phyloP scores from a whole-genome alignment of 2,329 filamentous ascomycete genomes.

The Aspergillus sergii region DNA sequence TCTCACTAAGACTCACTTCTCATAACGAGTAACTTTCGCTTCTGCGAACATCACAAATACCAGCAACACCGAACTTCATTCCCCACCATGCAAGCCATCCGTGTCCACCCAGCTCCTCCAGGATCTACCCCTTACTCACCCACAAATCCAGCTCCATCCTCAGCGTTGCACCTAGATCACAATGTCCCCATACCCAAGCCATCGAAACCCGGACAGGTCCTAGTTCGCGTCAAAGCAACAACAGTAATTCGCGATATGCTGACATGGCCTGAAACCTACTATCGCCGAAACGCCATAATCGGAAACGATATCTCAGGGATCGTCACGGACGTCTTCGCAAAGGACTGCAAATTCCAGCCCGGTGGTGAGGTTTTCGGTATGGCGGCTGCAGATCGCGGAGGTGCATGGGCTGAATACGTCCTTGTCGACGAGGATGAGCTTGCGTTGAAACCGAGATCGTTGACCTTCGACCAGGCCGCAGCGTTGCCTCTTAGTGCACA shows the following conservation, averaged over 20 bases:
- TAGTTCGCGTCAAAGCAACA: slow-evolving; percentile 18
- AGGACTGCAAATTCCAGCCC: slow-evolving; percentile 16
- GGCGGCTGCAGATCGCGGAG: slow-evolving; percentile 20
- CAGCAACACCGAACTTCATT: not conserved
- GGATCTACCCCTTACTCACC: slow-evolving; percentile 8
- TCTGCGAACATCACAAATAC: not conserved
- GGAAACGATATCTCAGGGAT: slow-evolving; percentile 28
- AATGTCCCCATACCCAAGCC: slow-evolving; percentile 14
- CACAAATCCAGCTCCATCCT: slow-evolving; percentile 14
- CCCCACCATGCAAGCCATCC: slow-evolving; percentile 14
- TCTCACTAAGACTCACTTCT: too few relatives aligned
- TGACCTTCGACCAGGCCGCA: slow-evolving; percentile 28
- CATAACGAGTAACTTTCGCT: too few relatives aligned
- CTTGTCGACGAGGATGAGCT: slow-evolving; percentile 26
- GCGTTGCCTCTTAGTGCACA: slow-evolving; percentile 31
- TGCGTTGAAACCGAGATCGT: slow-evolving; percentile 22
- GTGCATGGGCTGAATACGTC: slow-evolving; percentile 32
- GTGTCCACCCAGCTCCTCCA: slow-evolving; percentile 4
- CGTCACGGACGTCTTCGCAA: slow-evolving; percentile 16
- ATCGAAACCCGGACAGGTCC: not conserved
- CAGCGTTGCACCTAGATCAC: slow-evolving; percentile 12
- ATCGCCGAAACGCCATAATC: slow-evolving; percentile 17
- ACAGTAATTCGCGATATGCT: slow-evolving; percentile 19
- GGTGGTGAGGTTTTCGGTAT: slow-evolving; percentile 36
- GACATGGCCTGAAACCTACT: slow-evolving; percentile 33